These are phyloP conservation scores for Ilyonectria mors-panacis DNA, from an alignment of 2,329 filamentous ascomycete species.

Conservation along the genomic window DNA sequence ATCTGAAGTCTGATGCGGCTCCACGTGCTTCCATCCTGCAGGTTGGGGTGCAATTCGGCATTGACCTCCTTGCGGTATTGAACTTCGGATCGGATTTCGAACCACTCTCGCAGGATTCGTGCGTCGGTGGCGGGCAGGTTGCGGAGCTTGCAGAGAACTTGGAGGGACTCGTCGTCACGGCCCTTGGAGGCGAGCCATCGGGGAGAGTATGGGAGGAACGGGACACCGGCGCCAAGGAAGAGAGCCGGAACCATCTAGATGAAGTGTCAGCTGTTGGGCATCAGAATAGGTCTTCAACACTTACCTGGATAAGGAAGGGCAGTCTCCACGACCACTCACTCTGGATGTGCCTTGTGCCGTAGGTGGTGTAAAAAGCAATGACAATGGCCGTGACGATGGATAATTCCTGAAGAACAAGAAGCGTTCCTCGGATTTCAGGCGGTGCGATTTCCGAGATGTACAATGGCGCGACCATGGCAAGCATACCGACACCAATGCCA, in stretches of 20 bases:
- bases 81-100: slow-evolving; percentile 46
- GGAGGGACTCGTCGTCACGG: slow-evolving; percentile 43
- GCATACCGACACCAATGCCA: slow-evolving; percentile 60
- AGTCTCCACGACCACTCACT: slow-evolving; percentile 48
- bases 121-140: slow-evolving; percentile 39
- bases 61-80: slow-evolving; percentile 45
- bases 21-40: slow-evolving; percentile 39
- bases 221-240: slow-evolving; percentile 41
- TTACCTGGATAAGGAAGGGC: slow-evolving; percentile 46
- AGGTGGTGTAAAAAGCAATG: slow-evolving; percentile 51
- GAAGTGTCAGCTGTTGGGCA: neutral
- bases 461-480: slow-evolving; percentile 57
- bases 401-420: slow-evolving; percentile 60
- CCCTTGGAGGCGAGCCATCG: slow-evolving; percentile 48
- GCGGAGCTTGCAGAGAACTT: slow-evolving; percentile 40
- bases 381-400: slow-evolving; percentile 52
- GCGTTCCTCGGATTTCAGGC: slow-evolving; percentile 62
- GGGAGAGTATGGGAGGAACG: slow-evolving; percentile 47
- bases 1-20: slow-evolving; percentile 60
- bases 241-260: slow-evolving; percentile 42
- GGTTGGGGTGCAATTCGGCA: slow-evolving; percentile 51
- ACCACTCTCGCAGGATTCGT: slow-evolving; percentile 41
- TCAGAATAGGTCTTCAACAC: neutral
- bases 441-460: slow-evolving; percentile 64
- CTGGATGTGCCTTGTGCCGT: slow-evolving; percentile 47